Percentiles rank a stretch among this genome's conserved stretches.
Evolutionary conservation across 495 filamentous ascomycete genomes (phyloP).

Genomic region (Podospora bellae-mahoneyi): DNA sequence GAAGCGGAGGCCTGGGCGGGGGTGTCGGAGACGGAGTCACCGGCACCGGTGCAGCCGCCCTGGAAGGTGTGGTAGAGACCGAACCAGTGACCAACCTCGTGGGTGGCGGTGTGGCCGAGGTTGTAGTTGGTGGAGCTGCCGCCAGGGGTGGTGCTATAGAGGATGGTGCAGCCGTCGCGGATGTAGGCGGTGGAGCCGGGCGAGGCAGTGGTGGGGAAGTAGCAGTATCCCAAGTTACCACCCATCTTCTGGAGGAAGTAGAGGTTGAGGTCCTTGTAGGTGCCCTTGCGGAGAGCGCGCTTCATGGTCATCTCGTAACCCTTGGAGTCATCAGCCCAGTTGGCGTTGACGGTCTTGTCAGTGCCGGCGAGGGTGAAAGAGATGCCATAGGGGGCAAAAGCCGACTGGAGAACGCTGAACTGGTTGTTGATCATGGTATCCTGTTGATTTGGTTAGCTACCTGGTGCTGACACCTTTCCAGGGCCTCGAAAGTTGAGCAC

Average conservation of each 20-base stretch:
- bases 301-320: constrained; percentile 55
- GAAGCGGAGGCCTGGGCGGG: constrained; percentile 50
- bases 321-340: constrained; percentile 50
- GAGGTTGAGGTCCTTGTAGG: constrained; percentile 59
- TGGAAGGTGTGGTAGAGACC: constrained; percentile 65
- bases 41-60: constrained; percentile 53
- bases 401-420: constrained; percentile 47
- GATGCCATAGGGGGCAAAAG: constrained; percentile 51
- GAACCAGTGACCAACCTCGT: constrained; percentile 68
- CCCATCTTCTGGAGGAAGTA: constrained; percentile 57
- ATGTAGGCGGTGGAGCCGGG: constrained; percentile 39
- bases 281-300: constrained; percentile 54
- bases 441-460: constrained; percentile 16
- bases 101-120: constrained; percentile 56
- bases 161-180: constrained; percentile 59
- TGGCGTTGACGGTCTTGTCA: constrained; percentile 55
- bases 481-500: constrained; percentile 8
- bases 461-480: not conserved
- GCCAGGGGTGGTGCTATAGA: constrained; percentile 52
- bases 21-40: constrained; percentile 59
- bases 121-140: constrained; percentile 52
- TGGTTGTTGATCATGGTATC: constrained; percentile 40
- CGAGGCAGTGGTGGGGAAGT: constrained; percentile 40
- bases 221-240: constrained; percentile 57
- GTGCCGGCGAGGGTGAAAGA: constrained; percentile 51